phyloP scores from a whole-genome alignment of 2,329 filamentous ascomycete genomes.

The Raffaelea albimanens region DNA sequence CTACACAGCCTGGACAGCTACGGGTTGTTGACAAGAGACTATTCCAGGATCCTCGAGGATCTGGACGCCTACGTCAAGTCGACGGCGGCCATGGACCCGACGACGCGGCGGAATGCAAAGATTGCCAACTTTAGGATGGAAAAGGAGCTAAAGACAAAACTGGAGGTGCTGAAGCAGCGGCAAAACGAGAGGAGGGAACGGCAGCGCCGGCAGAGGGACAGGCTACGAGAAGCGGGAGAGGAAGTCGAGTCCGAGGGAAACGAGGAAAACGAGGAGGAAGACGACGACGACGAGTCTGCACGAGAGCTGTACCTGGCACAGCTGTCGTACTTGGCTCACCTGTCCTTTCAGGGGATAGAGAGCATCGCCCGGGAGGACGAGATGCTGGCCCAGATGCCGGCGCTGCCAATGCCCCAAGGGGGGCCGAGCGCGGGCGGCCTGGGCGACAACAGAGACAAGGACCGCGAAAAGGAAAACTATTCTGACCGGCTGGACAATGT shows the following conservation, averaged over 20 bases:
- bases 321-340: constrained; percentile 63
- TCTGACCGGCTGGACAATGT: constrained; percentile 61
- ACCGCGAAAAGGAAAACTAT: constrained; percentile 34
- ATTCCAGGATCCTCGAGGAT: constrained; percentile 65
- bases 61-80: too few species aligned
- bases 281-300: constrained; percentile 76
- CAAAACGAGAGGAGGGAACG: constrained; percentile 17
- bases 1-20: constrained; percentile 72
- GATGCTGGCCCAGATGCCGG: constrained; percentile 68
- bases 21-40: constrained; percentile 53
- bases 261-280: constrained; percentile 31
- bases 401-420: constrained; percentile 26
- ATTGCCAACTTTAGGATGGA: constrained; percentile 79
- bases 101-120: constrained; percentile 68
- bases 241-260: background rate
- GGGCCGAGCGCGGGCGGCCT: constrained; percentile 41
- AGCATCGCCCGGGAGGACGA: constrained; percentile 75
- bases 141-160: constrained; percentile 71
- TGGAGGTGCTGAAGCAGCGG: constrained; percentile 48
- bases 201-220: constrained; percentile 3
- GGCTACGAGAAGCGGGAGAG: constrained; percentile 13
- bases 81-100: constrained; percentile 34
- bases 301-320: constrained; percentile 71
- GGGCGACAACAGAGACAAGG: constrained; percentile 12
- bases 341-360: constrained; percentile 81